These are phyloP conservation scores for Pelargonium myrrhifolium DNA, from an alignment of 441 rosid species.

Conservation along the genomic window DNA sequence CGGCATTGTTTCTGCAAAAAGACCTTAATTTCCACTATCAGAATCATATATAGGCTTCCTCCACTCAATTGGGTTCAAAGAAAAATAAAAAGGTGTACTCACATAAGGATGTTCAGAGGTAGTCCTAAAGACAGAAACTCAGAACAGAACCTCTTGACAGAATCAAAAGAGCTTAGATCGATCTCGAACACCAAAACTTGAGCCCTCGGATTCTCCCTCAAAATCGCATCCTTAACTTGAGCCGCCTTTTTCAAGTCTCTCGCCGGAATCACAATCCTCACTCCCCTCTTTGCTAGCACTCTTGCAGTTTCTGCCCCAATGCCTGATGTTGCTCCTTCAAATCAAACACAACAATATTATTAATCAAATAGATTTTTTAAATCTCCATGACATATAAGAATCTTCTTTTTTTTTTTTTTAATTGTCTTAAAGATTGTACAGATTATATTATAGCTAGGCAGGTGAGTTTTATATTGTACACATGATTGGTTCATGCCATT, in stretches of 20 bases:
- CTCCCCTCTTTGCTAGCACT: conserved; percentile 72
- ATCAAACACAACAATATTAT: neutral
- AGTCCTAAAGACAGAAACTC: conserved; percentile 58
- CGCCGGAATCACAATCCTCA: conserved; percentile 67
- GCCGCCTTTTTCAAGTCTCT: conserved; percentile 69
- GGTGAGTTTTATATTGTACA: neutral
- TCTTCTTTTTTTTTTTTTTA: neutral
- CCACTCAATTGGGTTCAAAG: neutral
- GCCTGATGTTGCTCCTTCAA: conserved; percentile 81
- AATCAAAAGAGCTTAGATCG: conserved; percentile 77
- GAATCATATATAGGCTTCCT: too few relatives aligned
- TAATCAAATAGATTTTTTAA: neutral
- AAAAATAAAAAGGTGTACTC: conserved; percentile 22
- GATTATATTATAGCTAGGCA: neutral
- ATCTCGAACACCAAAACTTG: conserved; percentile 51
- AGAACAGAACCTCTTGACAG: conserved; percentile 57
- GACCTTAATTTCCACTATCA: too few relatives aligned
- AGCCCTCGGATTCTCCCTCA: conserved; percentile 50
- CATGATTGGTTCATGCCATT: neutral
- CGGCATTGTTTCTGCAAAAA: conserved; percentile 97
- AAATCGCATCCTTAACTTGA: conserved; percentile 45
- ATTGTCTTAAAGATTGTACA: neutral
- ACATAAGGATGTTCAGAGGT: conserved; percentile 85
- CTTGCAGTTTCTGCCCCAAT: conserved; percentile 87
- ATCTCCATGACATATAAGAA: neutral